These are phyloP conservation scores for Sanghuangporus weigelae DNA, from an alignment of 1,284 basidiomycete species.

Conservation along the genomic window DNA sequence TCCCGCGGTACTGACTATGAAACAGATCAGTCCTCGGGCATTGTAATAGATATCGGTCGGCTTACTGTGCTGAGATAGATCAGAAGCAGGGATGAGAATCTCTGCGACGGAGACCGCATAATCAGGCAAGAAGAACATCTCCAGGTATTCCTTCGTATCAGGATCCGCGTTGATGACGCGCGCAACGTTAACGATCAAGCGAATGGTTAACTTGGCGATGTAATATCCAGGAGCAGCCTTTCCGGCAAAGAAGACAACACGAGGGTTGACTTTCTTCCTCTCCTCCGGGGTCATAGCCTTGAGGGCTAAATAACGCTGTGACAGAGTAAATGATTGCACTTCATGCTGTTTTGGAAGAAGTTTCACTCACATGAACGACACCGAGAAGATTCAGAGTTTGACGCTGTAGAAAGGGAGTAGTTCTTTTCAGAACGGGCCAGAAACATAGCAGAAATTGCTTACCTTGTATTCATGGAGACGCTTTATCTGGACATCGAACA, in stretches of 20 bases:
- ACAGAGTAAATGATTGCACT: constrained; percentile 12
- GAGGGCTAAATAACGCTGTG: constrained; percentile 72
- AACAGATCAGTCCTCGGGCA: not conserved
- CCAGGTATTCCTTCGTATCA: constrained; percentile 79
- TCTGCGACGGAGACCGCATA: constrained; percentile 89
- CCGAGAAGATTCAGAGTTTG: constrained; percentile 84
- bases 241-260: constrained; percentile 87
- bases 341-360: not conserved
- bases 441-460: not conserved
- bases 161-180: constrained; percentile 82
- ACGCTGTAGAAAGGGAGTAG: constrained; percentile 39
- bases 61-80: constrained; percentile 79
- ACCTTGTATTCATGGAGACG: constrained; percentile 88
- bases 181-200: constrained; percentile 85
- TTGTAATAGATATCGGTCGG: not conserved
- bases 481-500: constrained; percentile 94
- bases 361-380: constrained; percentile 66
- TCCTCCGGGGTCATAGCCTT: constrained; percentile 76
- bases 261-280: constrained; percentile 74
- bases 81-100: constrained; percentile 85
- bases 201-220: constrained; percentile 84
- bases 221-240: constrained; percentile 83
- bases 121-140: constrained; percentile 83
- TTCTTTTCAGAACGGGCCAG: not conserved
- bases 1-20: constrained; percentile 75